Evolutionary conservation across 1,284 basidiomycete species (phyloP), one percentile per base, ranked within the genome.

Genomic region (Puccinia novopanici): DNA sequence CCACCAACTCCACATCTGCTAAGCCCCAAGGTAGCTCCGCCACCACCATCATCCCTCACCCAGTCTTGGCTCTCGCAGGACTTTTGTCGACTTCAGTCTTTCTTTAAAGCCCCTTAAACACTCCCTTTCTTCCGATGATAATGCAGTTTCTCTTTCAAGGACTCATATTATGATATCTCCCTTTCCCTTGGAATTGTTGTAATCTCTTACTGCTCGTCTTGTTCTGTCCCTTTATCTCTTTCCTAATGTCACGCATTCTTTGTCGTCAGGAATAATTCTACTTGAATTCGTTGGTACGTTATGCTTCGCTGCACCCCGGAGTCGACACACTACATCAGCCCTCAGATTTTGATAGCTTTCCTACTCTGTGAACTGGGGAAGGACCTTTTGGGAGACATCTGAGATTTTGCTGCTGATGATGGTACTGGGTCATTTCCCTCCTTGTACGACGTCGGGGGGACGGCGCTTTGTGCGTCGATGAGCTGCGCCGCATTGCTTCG

Each of bases 21-120:
- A 74, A 74, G 30, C 72, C 72, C 30, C 40, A 48, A 10, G 27
- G 22, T n/a, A 50, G 67, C n/a, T 2, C 42, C 3, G 67, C 42
- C 27, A 19, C 19, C 42, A 12, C 15, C 37, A 5, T 17, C 27
- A 27, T 34, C 22, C 40, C 67, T 68, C 67, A 34, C 5, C 27
- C 48, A 6, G 10, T 50, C 17, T 34, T 50, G 4, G 42, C 67
- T 68, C 10, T 27, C 6, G 22, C 24, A 10, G 48, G 67, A 6
- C 27, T 68, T 24, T 50, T 68, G 67, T 48, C 48, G 13, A 50
- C 67, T 42, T 27, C 45, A 27, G 2, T 45, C 24, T 48, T 68
- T 34, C 67, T 68, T 50, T 68, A 42, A 50, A 68, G 40, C 2
- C 9, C 37, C 48, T 4, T 40, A 1, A 15, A 45, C 45, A 45